phyloP scores from a whole-genome alignment of 352 stramenopile species.

The Plasmopara muralis region DNA sequence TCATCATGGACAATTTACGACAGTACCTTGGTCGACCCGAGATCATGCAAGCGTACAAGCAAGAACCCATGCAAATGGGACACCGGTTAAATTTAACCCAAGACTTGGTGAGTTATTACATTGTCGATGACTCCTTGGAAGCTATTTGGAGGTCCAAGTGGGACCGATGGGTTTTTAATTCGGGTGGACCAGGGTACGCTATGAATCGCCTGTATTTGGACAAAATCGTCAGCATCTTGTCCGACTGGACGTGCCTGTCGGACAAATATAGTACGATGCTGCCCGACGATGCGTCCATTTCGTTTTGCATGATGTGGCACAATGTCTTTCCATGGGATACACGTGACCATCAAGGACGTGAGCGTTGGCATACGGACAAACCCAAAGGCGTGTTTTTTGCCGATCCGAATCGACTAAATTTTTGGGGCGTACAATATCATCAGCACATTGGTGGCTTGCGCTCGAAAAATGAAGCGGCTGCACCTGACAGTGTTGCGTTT shows the following conservation, averaged over 20 bases:
- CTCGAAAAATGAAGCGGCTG: constrained; percentile 37
- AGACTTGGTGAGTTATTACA: constrained; percentile 69
- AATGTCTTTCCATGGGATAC: constrained; percentile 67
- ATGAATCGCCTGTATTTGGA: constrained; percentile 71
- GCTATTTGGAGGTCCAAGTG: constrained; percentile 46
- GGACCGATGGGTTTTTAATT: constrained; percentile 78
- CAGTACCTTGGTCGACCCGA: constrained; percentile 54
- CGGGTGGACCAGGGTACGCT: constrained; percentile 56
- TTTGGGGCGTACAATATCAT: constrained; percentile 77
- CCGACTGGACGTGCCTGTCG: constrained; percentile 54
- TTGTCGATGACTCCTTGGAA: constrained; percentile 56
- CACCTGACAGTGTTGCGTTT: constrained; percentile 65
- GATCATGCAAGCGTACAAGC: constrained; percentile 46
- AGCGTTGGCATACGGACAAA: constrained; percentile 73
- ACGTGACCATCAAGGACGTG: constrained; percentile 51
- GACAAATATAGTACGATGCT: constrained; percentile 65
- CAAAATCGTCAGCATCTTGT: constrained; percentile 52
- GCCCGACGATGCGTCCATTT: constrained; percentile 71
- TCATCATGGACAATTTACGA: constrained; percentile 73
- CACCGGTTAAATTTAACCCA: constrained; percentile 74
- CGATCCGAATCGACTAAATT: constrained; percentile 40
- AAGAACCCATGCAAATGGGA: constrained; percentile 71
- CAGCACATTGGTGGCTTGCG: constrained; percentile 56
- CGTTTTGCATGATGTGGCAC: constrained; percentile 85
- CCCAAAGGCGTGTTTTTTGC: constrained; percentile 62